A percentile compares a stretch with the other conserved stretches of the same genome.
Evolutionary conservation across 2,329 filamentous ascomycete genomes (phyloP).

Genomic region (Talaromyces marneffei): DNA sequence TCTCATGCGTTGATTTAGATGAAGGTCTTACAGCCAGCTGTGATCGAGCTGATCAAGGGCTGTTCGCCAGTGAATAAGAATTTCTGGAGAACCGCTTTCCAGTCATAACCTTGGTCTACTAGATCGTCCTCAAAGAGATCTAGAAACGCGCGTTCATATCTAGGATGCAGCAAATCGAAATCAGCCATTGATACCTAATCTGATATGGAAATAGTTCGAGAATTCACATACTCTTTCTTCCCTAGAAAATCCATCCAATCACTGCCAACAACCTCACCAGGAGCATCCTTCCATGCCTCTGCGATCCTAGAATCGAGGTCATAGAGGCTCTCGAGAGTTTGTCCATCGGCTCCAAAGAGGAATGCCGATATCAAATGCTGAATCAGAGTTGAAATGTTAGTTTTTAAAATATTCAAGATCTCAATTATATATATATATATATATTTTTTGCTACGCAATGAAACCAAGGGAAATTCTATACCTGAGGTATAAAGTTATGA

Average conservation of each 20-base stretch:
- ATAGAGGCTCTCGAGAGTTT: constrained; percentile 74
- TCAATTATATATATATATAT: too few relatives aligned
- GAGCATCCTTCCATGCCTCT: constrained; percentile 77
- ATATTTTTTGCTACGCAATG: not conserved
- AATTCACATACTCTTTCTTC: constrained; percentile 52
- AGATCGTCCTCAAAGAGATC: constrained; percentile 95
- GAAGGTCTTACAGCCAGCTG: constrained; percentile 63
- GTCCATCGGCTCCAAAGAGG: constrained; percentile 67
- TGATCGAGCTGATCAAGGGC: constrained; percentile 74
- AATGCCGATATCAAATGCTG: constrained; percentile 77
- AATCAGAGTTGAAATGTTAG: not conserved
- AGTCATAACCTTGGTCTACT: constrained; percentile 71
- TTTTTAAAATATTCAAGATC: too few relatives aligned
- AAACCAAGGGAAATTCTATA: constrained; percentile 29
- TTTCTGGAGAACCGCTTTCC: constrained; percentile 68
- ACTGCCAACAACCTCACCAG: constrained; percentile 70
- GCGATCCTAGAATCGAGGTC: constrained; percentile 63
- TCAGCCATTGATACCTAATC: too few relatives aligned
- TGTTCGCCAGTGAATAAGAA: constrained; percentile 64
- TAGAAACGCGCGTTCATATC: constrained; percentile 82
- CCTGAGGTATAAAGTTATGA: constrained; percentile 78
- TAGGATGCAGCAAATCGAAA: constrained; percentile 20
- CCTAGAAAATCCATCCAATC: constrained; percentile 88
- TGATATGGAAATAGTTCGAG: not conserved
- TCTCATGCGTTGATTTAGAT: not conserved